Base-by-base conservation (phyloP, 2,329 filamentous ascomycete genomes). In the Apiospora aurea region DNA sequence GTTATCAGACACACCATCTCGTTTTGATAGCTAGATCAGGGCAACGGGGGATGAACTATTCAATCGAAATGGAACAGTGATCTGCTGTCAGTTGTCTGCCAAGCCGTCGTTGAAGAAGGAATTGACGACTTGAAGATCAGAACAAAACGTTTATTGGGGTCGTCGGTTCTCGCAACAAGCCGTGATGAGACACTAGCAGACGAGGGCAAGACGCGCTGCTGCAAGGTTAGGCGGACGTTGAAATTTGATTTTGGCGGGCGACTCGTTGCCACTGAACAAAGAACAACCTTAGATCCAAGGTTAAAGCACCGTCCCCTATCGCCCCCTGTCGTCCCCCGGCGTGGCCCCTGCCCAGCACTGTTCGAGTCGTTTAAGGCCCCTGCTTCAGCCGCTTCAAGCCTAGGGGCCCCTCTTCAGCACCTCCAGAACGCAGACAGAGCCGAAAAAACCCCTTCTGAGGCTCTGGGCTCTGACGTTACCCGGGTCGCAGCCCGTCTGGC, bases 91-190 rank as follows among this genome's bases (percentile, higher is more conserved):
- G 34, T 64, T n/a, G 26, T n/a, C 29, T 64, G 57, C 29, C 57
- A 64, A 64, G 57, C 57, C 29, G 18, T 8, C 53, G 14, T 29
- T 2, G 18, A 64, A 38, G 57, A 29, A 41, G 41, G 18, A 64
- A 57, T 57, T 57, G 53, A 57, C 53, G 53, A 57, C 29, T 16
- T 16, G 26, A 34, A 57, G 29, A 57, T 57, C 53, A 34, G 18
- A 64, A 64, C 57, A 34, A 64, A 64, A 64, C 57, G 57, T 64
- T 64, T 64, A 64, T 64, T 41, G 57, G 57, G 57, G 57, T 64
- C 41, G 57, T 38, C 2, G 3, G 26, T 29, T 29, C 26, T 29
- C 26, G 26, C 26, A 29, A 29, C 29, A 13, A 64, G 51, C 26
- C 51, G 26, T 8, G 51, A 34, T 18, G 26, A 26, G 51, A 14